These are phyloP conservation scores for Kluyveromyces marxianus DNA, from an alignment of 1,139 yeast genomes.

Conservation along the genomic window DNA sequence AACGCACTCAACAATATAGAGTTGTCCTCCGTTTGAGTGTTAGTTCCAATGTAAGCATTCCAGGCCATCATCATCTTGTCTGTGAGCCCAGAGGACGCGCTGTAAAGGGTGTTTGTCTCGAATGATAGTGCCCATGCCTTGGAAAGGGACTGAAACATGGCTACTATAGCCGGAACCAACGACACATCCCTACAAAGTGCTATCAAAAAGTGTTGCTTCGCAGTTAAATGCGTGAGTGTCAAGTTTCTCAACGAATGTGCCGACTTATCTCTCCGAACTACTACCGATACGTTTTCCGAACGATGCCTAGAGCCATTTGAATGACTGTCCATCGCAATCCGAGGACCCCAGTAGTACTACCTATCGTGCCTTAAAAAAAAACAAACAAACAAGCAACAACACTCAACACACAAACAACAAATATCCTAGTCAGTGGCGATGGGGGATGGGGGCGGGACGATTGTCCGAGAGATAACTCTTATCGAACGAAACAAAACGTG, in stretches of 20 bases:
- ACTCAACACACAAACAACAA: too few relatives aligned
- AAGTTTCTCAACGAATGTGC: constrained; percentile 24
- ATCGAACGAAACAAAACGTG: too few relatives aligned
- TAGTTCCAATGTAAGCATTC: constrained; percentile 33
- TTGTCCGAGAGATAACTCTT: too few relatives aligned
- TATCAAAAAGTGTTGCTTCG: constrained; percentile 67
- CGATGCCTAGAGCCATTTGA: not conserved
- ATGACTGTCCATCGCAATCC: constrained; percentile 2
- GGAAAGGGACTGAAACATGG: constrained; percentile 49
- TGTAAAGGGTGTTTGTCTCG: constrained; percentile 25
- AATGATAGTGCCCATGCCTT: constrained; percentile 34
- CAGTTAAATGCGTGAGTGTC: constrained; percentile 41
- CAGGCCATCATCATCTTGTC: constrained; percentile 31
- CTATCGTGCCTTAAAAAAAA: not conserved
- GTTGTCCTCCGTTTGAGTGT: constrained; percentile 12
- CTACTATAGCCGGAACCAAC: constrained; percentile 53
- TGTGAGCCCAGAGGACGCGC: constrained; percentile 25
- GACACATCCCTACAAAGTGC: constrained; percentile 71
- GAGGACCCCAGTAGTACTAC: not conserved
- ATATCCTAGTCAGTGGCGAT: too few relatives aligned
- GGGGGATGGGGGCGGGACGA: too few relatives aligned
- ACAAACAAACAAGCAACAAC: too few relatives aligned
- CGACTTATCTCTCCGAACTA: constrained; percentile 8
- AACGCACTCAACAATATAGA: constrained; percentile 28
- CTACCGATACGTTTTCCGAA: not conserved